A percentile compares a stretch with the other conserved stretches of the same genome.
Evolutionary conservation across 1,284 basidiomycete genomes (phyloP).

Genomic region (Apiotrichum montevideense): DNA sequence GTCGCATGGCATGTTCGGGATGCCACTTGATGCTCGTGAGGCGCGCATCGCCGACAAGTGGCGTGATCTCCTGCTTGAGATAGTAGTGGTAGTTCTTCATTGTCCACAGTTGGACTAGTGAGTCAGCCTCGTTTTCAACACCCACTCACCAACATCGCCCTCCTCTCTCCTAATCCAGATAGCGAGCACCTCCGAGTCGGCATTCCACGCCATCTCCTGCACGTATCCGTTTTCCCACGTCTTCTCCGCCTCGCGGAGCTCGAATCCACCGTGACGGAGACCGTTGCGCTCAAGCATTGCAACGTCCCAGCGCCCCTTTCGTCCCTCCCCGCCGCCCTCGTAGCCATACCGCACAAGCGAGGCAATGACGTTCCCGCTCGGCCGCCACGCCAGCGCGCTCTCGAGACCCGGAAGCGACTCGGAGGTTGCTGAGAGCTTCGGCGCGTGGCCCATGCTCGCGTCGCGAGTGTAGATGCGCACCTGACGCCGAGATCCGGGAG

Average conservation of each 20-base stretch:
- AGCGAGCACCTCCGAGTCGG: slow-evolving; percentile 77
- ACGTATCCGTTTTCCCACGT: slow-evolving; percentile 52
- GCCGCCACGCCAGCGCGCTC: slow-evolving; percentile 75
- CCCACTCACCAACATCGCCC: slow-evolving; percentile 60
- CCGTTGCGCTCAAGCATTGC: slow-evolving; percentile 97
- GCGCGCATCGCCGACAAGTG: slow-evolving; percentile 44
- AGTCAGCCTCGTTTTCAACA: slow-evolving; percentile 9
- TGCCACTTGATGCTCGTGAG: slow-evolving; percentile 79
- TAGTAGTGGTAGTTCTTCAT: slow-evolving; percentile 97
- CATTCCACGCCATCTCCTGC: slow-evolving; percentile 76
- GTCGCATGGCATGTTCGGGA: slow-evolving; percentile 64
- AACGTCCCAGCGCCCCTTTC: slow-evolving; percentile 64
- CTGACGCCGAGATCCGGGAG: slow-evolving; percentile 49
- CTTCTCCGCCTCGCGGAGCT: slow-evolving; percentile 54
- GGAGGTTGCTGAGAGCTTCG: slow-evolving; percentile 72
- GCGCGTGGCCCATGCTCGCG: slow-evolving; percentile 49
- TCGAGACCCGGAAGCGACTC: slow-evolving; percentile 79
- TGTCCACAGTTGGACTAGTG: slow-evolving; percentile 85
- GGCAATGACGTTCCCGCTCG: slow-evolving; percentile 80
- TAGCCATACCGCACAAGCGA: slow-evolving; percentile 74
- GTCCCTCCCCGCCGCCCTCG: slow-evolving; percentile 59
- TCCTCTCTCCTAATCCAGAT: slow-evolving; percentile 68
- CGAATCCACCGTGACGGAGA: slow-evolving; percentile 83
- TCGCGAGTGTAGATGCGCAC: slow-evolving; percentile 74
- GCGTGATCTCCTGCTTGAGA: slow-evolving; percentile 76